phyloP scores from a whole-genome alignment of 495 filamentous ascomycete species.

The Tuber melanosporum region DNA sequence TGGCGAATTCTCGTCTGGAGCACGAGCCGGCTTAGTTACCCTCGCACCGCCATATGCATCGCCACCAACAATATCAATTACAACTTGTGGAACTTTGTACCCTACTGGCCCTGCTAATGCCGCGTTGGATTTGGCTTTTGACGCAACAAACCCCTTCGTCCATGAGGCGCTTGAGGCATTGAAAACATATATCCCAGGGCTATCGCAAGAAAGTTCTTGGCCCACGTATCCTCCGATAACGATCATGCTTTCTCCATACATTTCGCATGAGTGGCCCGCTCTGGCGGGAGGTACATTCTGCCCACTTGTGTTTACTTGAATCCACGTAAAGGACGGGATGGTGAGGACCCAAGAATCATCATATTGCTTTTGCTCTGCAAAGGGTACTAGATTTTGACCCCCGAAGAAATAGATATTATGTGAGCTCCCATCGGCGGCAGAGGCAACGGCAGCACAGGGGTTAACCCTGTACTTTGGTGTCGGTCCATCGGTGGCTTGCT shows the following conservation, averaged over 20 bases:
- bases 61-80: conserved; percentile 61
- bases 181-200: conserved; percentile 64
- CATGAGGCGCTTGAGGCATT: conserved; percentile 57
- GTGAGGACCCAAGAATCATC: conserved; percentile 71
- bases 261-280: conserved; percentile 62
- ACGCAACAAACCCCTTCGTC: conserved; percentile 54
- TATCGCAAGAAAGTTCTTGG: conserved; percentile 56
- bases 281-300: conserved; percentile 56
- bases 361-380: conserved; percentile 56
- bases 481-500: conserved; percentile 60
- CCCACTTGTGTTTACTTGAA: conserved; percentile 51
- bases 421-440: conserved; percentile 62
- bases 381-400: conserved; percentile 62
- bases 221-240: conserved; percentile 67
- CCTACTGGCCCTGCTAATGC: not conserved
- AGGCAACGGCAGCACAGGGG: conserved; percentile 63
- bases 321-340: conserved; percentile 69
- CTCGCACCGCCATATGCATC: conserved; percentile 57
- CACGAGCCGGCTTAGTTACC: conserved; percentile 57
- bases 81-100: conserved; percentile 57
- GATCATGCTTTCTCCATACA: conserved; percentile 65
- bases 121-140: conserved; percentile 38
- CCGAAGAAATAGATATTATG: conserved; percentile 73
- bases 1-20: conserved; percentile 58
- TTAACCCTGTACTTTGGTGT: conserved; percentile 63